A percentile compares a stretch with the other conserved stretches of the same genome.
Conservation (phyloP, 129 eudicot genomes). For the Artemisia argyi region DNA sequence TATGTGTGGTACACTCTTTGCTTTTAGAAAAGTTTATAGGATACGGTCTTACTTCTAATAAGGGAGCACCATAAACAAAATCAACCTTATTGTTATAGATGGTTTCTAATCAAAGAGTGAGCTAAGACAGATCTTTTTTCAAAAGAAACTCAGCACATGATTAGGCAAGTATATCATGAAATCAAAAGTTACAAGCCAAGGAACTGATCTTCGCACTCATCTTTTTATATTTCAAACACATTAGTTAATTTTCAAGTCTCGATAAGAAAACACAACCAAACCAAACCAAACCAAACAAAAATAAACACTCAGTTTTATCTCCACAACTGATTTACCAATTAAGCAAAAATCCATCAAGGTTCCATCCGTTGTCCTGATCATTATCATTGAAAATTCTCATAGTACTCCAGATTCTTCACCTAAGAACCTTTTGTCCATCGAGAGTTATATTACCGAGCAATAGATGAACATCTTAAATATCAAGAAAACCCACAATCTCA, state of each 20-base stretch:
- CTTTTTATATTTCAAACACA: too few relatives aligned
- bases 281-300: not conserved
- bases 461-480: conserved; percentile 25
- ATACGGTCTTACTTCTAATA: too few relatives aligned
- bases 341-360: conserved; percentile 10
- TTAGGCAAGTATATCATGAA: too few relatives aligned
- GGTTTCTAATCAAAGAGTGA: too few relatives aligned
- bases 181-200: too few relatives aligned
- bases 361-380: conserved; percentile 19
- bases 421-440: conserved; percentile 14
- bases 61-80: too few relatives aligned
- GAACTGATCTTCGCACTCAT: not conserved
- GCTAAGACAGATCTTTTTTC: too few relatives aligned
- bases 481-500: conserved; percentile 27
- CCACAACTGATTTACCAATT: conserved; percentile 10
- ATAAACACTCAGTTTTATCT: conserved; percentile 15
- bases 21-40: too few relatives aligned
- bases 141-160: too few relatives aligned
- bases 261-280: conserved; percentile 13
- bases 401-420: conserved; percentile 28
- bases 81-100: too few relatives aligned
- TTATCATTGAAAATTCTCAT: conserved; percentile 24
- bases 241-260: too few relatives aligned
- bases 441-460: conserved; percentile 3
- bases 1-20: too few relatives aligned